Evolutionary conservation across 2,329 filamentous ascomycete species (phyloP).

Genomic region (Alternaria arborescens): DNA sequence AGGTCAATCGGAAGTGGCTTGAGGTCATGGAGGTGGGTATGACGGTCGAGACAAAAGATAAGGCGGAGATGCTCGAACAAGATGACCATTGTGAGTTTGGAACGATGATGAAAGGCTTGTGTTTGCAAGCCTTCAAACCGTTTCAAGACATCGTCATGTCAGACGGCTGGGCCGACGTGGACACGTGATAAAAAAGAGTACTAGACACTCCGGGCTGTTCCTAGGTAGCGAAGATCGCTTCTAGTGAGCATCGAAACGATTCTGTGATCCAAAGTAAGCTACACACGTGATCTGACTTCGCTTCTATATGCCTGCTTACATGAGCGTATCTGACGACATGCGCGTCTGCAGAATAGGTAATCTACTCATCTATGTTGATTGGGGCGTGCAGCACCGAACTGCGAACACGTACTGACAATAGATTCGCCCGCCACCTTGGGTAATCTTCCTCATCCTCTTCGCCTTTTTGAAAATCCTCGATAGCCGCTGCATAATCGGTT

Average conservation of each 20-base stretch:
- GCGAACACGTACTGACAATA: slow-evolving; percentile 42
- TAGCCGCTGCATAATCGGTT: slow-evolving; percentile 40
- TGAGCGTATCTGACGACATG: slow-evolving; percentile 4
- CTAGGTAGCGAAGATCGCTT: background rate
- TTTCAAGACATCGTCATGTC: background rate
- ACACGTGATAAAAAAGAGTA: background rate
- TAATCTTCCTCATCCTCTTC: background rate
- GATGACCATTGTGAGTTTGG: background rate
- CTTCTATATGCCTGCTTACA: background rate
- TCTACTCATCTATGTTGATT: slow-evolving; percentile 25
- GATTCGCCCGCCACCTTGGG: slow-evolving; percentile 33
- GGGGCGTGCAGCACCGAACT: slow-evolving; percentile 25
- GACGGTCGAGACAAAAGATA: background rate
- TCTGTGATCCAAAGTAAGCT: background rate
- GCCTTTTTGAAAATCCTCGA: slow-evolving; percentile 32
- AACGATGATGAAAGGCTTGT: background rate
- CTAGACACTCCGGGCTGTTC: background rate
- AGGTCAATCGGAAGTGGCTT: background rate
- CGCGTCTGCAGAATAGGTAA: background rate
- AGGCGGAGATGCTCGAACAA: background rate
- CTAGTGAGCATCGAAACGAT: background rate
- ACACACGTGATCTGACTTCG: background rate
- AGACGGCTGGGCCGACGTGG: background rate
- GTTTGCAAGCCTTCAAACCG: background rate
- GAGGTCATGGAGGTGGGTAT: background rate